Evolutionary conservation across 2,329 filamentous ascomycete species (phyloP).

Genomic region (Aspergillus vadensis): DNA sequence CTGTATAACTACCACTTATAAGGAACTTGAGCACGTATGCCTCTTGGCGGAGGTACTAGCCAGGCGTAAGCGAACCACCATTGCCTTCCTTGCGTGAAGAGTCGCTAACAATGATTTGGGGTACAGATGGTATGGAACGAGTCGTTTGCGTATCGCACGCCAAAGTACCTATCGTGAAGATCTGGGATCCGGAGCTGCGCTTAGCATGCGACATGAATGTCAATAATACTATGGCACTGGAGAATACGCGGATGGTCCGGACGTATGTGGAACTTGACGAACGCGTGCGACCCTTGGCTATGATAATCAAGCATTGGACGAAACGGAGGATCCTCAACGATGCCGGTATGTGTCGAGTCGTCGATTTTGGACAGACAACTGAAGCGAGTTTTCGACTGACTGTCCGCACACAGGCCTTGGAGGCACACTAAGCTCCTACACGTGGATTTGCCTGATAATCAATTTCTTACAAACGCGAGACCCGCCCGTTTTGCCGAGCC

Average conservation of each 20-base stretch:
- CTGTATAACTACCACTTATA: slow-evolving; percentile 91
- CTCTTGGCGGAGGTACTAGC: slow-evolving; percentile 83
- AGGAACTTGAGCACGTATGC: slow-evolving; percentile 85
- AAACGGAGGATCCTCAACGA: slow-evolving; percentile 91
- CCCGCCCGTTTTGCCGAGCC: slow-evolving; percentile 78
- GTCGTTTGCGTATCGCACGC: slow-evolving; percentile 93
- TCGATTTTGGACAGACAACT: neutral
- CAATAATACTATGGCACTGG: slow-evolving; percentile 91
- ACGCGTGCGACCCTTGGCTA: slow-evolving; percentile 85
- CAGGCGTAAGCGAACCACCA: slow-evolving; percentile 64
- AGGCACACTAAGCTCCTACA: slow-evolving; percentile 94
- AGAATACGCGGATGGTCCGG: slow-evolving; percentile 97
- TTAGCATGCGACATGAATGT: slow-evolving; percentile 98
- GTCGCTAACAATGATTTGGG: slow-evolving; percentile 19
- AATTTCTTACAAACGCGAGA: slow-evolving; percentile 89
- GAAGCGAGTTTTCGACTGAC: slow-evolving; percentile 20
- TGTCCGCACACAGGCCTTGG: slow-evolving; percentile 67
- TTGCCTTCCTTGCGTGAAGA: slow-evolving; percentile 1
- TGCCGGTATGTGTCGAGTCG: slow-evolving; percentile 67
- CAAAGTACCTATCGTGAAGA: slow-evolving; percentile 97
- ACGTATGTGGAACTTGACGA: slow-evolving; percentile 94
- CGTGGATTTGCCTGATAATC: slow-evolving; percentile 98
- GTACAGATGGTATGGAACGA: slow-evolving; percentile 87
- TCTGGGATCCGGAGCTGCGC: slow-evolving; percentile 91
- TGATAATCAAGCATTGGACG: slow-evolving; percentile 98